These are phyloP conservation scores for Fusarium abutilonis DNA, from an alignment of 2,329 filamentous ascomycete genomes.

Conservation along the genomic window DNA sequence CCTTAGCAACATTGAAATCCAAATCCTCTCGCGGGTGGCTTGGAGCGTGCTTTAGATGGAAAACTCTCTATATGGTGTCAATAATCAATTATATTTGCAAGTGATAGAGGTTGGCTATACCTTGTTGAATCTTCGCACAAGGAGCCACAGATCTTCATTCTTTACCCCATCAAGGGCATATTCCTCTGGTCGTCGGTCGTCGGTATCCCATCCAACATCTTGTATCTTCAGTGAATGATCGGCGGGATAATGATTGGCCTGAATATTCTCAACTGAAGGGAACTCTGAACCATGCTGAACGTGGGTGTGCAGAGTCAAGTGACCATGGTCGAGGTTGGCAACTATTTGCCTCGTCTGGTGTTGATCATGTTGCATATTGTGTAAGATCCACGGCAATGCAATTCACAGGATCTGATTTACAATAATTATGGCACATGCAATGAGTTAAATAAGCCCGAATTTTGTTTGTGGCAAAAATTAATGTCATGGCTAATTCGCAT, in stretches of 20 bases:
- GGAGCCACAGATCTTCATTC: slow-evolving; percentile 25
- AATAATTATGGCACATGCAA: no score
- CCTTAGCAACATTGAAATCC: slow-evolving; percentile 60
- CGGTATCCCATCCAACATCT: slow-evolving; percentile 5
- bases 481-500: background rate
- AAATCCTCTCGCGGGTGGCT: background rate
- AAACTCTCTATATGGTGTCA: slow-evolving; percentile 1
- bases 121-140: slow-evolving; percentile 26
- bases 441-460: no score
- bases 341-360: background rate
- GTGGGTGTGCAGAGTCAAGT: background rate
- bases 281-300: background rate
- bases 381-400: no score
- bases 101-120: background rate
- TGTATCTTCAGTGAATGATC: background rate
- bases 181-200: background rate
- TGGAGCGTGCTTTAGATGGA: slow-evolving; percentile 14
- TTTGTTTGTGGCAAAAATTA: no score
- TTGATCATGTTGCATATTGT: background rate
- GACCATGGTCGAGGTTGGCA: background rate
- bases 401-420: no score
- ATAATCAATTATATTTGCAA: fast-evolving
- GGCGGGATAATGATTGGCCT: fast-evolving
- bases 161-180: slow-evolving; percentile 1
- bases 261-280: fast-evolving